These are phyloP conservation scores for Serendipita sp. DNA, from an alignment of 768 basidiomycete genomes.

Conservation along the genomic window DNA sequence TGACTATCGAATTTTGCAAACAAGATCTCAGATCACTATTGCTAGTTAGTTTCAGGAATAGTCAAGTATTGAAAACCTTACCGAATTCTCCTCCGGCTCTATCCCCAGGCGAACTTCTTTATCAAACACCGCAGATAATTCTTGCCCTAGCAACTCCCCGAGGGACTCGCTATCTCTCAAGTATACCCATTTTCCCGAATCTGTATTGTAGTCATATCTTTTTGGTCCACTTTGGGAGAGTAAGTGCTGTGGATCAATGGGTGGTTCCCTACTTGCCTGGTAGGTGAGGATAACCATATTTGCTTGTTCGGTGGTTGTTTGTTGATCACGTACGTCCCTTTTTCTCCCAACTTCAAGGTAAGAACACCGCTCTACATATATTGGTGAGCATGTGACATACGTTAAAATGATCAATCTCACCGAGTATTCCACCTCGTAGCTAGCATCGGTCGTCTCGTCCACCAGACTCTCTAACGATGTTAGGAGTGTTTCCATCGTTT, in stretches of 20 bases:
- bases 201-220: constrained; percentile 63
- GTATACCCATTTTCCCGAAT: constrained; percentile 57
- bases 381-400: neutral
- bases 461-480: constrained; percentile 59
- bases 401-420: constrained; percentile 31
- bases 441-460: constrained; percentile 38
- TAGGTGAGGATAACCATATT: constrained; percentile 86
- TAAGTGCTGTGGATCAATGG: neutral
- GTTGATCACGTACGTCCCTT: constrained; percentile 89
- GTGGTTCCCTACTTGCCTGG: constrained; percentile 37
- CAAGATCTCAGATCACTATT: no score
- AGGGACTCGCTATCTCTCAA: constrained; percentile 47
- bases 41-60: no score
- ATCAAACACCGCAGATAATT: constrained; percentile 36
- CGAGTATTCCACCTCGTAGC: constrained; percentile 78
- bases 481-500: constrained; percentile 60
- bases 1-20: no score
- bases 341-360: constrained; percentile 56
- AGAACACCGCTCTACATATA: constrained; percentile 74
- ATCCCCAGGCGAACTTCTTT: constrained; percentile 18
- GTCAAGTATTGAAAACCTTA: no score
- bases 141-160: constrained; percentile 47
- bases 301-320: constrained; percentile 97
- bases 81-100: neutral
- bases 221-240: constrained; percentile 62